Base-by-base conservation (phyloP, 2,329 filamentous ascomycete species). In the Diaporthe humulicola region DNA sequence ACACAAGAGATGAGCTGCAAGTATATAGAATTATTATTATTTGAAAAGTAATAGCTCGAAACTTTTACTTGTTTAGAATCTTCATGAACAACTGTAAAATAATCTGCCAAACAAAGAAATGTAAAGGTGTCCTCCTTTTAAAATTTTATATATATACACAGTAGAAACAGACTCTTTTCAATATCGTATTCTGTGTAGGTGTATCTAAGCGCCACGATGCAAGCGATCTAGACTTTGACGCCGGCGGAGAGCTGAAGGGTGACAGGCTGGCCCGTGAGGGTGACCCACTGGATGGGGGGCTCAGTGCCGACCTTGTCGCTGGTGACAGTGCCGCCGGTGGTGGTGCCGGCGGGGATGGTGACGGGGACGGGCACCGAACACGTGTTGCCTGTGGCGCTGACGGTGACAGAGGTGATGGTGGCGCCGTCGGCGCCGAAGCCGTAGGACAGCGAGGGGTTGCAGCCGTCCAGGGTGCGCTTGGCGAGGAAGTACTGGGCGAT, bases 221-320 rank as follows among this genome's bases (percentile, higher is more conserved):
- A 45, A 30, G 8, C 25, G 15, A 45, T 30, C 58, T 64, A 64
- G 40, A 64, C 1, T 4, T 22, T 22, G 40, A 64, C 60, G 9
- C 33, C 60, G 22, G 60, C 12, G 25, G 60, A 64, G 9, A 64
- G 60, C 60, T 48, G 45, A 12, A 64, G 60, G 9, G 40, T 64
- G 25, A 64, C 60, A 40, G 60, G 40, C 40, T 30, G 25, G 28
- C 60, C 60, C 25, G 22, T 33, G 25, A 64, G 40, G 25, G 40
- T 64, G 28, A 64, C 60, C 60, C 60, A 64, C 60, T 64, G 60
- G 40, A 64, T 48, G 10, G 60, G 60, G 3, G 60, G 60, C 60
- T 64, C 60, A 4, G 60, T 14, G 25, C 60, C 60, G 25, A 64
- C 60, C 60, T 33, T 45, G 60, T 64, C 60, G 40, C 7, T n/a